Base-by-base conservation (phyloP, 176 grass and related monocot species). In the Phoenix dactylifera region DNA sequence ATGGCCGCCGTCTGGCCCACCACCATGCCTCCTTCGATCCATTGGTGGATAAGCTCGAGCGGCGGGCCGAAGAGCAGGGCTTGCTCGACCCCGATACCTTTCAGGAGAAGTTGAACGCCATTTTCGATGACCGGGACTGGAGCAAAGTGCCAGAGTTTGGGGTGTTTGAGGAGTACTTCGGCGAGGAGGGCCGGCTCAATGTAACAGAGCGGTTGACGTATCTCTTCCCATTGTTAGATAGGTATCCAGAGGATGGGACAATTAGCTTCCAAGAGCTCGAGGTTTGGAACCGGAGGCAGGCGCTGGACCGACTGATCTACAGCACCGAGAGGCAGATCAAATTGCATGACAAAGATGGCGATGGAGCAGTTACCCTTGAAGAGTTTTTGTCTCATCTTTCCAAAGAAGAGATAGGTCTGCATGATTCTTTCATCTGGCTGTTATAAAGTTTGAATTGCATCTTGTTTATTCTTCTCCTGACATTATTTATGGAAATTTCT, bases 151-250 rank as follows among this genome's bases (percentile, higher is more conserved):
- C 29, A 3, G 67, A 17, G 59, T 30, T 71, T 19, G 50, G 20
- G 3, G 23, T 29, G 16, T n/a, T 82, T 28, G 72, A 72, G 5
- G 32, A 57, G 58, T 64, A 59, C 60, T 81, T 71, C 3, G 72
- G 79, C 32, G 19, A 63, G 26, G 61, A 58, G 12, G 73, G 60
- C 23, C 18, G 28, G 56, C 63, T 77, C 4, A 76, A 72, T 26
- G 66, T 74, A n/a, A 82, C 50, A 28, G 73, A 77, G 79, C 29
- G 79, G 54, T 55, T 82, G 66, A 28, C 18, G 24, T 76, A 67
- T 19, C 60, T 82, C 7, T 77, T 76, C 35, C 66, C 73, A 16
- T 22, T 76, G 73, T 39, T 82, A 18, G 73, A 82, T 49, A 35
- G 25, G 60, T 18, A 53, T 9, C 73, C 79, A 4, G 54, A 54